Base-by-base conservation (phyloP, 78 protist genomes). In the Bigelowiella natans region DNA sequence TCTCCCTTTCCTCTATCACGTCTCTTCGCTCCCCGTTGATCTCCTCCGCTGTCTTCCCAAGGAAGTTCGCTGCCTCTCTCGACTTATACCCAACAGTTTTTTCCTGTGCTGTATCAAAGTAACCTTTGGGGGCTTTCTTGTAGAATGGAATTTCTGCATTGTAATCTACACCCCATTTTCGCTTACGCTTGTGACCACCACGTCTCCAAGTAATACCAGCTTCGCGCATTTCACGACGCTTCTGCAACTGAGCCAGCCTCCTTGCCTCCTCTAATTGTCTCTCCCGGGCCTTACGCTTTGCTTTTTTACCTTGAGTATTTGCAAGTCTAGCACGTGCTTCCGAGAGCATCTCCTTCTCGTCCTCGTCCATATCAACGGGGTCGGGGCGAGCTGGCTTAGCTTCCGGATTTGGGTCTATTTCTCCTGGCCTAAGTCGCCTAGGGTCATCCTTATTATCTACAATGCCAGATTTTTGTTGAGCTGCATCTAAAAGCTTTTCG, bases 281-380 rank as follows among this genome's bases (percentile, higher is more conserved):
- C 88, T 98, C 99, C 39, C 99, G 93, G 38, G 98, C 98, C 93
- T 96, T 95, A 7, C 99, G 93, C 91, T 97, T 97, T 31, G 98
- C 99, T 90, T 98, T 99, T 90, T 99, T 99, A 37, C 99, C 99
- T 40, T 95, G 93, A 0, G 99, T 98, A 95, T 99, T 99, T 1
- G 99, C 99, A 2, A 99, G 97, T 39, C 99, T 96, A 2, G 99
- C 99, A 2, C 98, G 93, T 2, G 99, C 99, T 90, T 97, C 94
- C 38, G 1, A 40, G 18, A 86, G 90, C 90, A 73, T 90, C 37
- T 98, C 99, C 92, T 97, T 97, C 92, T 98, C 99, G 40, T 97
- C 98, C 39, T 98, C 99, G 91, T 97, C 99, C 99, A 98, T 97
- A 92, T 98, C 99, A 1, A 97, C 95, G 0, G 99, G 98, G 89